Conservation (phyloP, 345 rosid genomes). For the Clausena lansium region DNA sequence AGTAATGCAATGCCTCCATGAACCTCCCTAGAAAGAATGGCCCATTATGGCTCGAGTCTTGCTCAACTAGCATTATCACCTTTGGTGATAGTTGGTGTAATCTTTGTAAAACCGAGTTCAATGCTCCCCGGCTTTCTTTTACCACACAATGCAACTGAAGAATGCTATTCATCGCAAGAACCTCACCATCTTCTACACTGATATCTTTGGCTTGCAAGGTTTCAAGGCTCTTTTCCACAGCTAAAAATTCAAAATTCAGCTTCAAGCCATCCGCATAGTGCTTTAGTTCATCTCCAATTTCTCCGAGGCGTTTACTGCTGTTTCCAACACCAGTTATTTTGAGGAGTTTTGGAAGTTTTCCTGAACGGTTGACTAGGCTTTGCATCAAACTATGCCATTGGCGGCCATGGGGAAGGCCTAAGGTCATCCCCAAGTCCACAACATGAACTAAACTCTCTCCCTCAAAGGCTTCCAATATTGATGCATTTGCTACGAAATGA, state of each 20-base stretch:
- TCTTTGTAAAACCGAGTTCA: constrained; percentile 38
- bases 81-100: constrained; percentile 34
- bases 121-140: constrained; percentile 52
- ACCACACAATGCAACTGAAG: constrained; percentile 50
- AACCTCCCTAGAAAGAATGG: constrained; percentile 61
- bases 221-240: constrained; percentile 35
- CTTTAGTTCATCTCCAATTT: constrained; percentile 32
- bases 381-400: constrained; percentile 43
- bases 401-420: constrained; percentile 35
- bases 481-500: constrained; percentile 43
- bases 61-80: constrained; percentile 41
- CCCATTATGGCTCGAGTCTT: constrained; percentile 50
- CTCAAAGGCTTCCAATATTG: constrained; percentile 54
- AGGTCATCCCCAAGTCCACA: constrained; percentile 46
- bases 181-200: constrained; percentile 25
- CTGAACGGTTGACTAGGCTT: constrained; percentile 29
- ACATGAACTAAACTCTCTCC: constrained; percentile 61
- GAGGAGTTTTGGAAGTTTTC: constrained; percentile 27
- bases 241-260: constrained; percentile 28
- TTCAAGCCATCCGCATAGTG: constrained; percentile 23
- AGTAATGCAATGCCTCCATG: constrained; percentile 68
- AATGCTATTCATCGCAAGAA: constrained; percentile 40
- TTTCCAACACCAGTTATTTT: constrained; percentile 40
- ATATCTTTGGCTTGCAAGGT: constrained; percentile 30
- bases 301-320: constrained; percentile 21